A percentile compares a stretch with the other conserved stretches of the same genome.
phyloP scores from a whole-genome alignment of 306 rosid genomes.

The Luffa acutangula region DNA sequence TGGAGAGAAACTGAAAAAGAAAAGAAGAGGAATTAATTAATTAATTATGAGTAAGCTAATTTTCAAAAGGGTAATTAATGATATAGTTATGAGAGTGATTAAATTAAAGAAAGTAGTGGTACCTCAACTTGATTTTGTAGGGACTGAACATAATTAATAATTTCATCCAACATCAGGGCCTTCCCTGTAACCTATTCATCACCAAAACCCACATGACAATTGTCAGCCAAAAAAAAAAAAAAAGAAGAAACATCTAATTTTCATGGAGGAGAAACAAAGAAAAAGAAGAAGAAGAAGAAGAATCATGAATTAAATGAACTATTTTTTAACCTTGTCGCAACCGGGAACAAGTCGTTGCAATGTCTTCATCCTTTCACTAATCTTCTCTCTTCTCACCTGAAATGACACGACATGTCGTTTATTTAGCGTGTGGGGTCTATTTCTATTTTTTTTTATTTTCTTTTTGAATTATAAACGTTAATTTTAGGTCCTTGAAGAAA shows the following conservation, averaged over 20 bases:
- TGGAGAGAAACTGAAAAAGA: slow-evolving; percentile 67
- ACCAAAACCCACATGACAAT: slow-evolving; percentile 32
- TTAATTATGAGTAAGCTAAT: background rate
- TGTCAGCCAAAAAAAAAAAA: slow-evolving; percentile 14
- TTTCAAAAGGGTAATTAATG: background rate
- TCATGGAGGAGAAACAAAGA: background rate
- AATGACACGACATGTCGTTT: slow-evolving; percentile 6
- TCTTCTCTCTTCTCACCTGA: slow-evolving; percentile 94
- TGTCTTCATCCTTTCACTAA: slow-evolving; percentile 88
- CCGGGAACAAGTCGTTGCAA: slow-evolving; percentile 87
- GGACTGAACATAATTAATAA: slow-evolving; percentile 98
- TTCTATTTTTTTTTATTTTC: background rate
- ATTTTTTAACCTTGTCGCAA: slow-evolving; percentile 67
- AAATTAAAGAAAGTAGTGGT: background rate
- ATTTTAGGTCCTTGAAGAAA: background rate
- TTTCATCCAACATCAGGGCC: slow-evolving; percentile 96
- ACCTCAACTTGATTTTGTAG: slow-evolving; percentile 98
- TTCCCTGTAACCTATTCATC: slow-evolving; percentile 66
- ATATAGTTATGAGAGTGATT: background rate
- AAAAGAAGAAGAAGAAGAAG: background rate
- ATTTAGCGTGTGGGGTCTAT: background rate
- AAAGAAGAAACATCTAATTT: background rate
- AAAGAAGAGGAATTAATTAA: background rate
- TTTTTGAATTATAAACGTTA: background rate
- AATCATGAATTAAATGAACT: background rate